A percentile compares a stretch with the other conserved stretches of the same genome.
phyloP scores from a whole-genome alignment of 768 basidiomycete genomes.

The Fomitopsis pulvina region DNA sequence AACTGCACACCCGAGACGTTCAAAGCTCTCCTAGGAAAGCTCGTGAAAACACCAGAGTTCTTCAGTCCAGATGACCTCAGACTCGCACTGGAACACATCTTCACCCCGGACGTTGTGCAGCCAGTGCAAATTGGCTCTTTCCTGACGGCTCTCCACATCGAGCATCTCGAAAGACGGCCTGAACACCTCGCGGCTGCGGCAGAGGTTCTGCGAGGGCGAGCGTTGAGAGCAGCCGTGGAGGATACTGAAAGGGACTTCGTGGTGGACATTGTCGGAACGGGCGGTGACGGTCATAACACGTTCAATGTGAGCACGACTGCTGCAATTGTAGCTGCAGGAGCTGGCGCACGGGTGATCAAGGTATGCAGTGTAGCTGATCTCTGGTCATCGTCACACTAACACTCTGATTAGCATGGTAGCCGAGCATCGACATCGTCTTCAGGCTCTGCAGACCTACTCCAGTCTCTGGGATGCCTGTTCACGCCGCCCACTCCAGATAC shows the following conservation, averaged over 20 bases:
- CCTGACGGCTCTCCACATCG: constrained; percentile 77
- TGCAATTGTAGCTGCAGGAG: constrained; percentile 89
- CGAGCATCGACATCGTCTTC: constrained; percentile 90
- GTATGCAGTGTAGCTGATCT: constrained; percentile 32
- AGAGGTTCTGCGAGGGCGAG: constrained; percentile 59
- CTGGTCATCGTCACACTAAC: no score
- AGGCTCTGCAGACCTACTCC: constrained; percentile 88
- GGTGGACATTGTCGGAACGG: constrained; percentile 86
- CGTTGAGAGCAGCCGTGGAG: constrained; percentile 56
- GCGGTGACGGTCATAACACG: constrained; percentile 92
- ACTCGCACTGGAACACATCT: constrained; percentile 65
- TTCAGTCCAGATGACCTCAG: constrained; percentile 76
- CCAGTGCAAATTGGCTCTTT: constrained; percentile 86
- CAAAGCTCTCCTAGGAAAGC: constrained; percentile 69
- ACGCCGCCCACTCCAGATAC: constrained; percentile 53
- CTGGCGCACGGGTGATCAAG: constrained; percentile 90
- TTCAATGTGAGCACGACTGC: constrained; percentile 98
- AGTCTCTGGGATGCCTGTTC: constrained; percentile 77
- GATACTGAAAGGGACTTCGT: constrained; percentile 54
- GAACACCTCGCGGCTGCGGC: constrained; percentile 79
- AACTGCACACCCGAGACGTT: constrained; percentile 45
- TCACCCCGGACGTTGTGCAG: constrained; percentile 55
- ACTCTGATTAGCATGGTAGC: constrained; percentile 65
- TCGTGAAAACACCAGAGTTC: constrained; percentile 74
- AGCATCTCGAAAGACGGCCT: constrained; percentile 68